phyloP scores from a whole-genome alignment of 2,329 filamentous ascomycete species.

The Xylaria sp. region DNA sequence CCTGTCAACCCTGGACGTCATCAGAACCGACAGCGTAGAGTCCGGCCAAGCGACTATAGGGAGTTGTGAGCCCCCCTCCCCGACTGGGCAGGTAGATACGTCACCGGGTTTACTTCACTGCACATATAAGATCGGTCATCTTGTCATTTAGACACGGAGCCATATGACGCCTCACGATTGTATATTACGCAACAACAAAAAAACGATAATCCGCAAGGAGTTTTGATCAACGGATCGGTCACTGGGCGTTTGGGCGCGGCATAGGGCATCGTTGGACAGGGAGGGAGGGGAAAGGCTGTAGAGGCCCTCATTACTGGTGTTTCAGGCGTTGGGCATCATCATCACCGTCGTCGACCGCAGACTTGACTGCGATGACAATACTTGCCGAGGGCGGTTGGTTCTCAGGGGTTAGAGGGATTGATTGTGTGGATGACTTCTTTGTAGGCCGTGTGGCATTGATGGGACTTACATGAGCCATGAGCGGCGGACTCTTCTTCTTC shows the following conservation, averaged over 20 bases:
- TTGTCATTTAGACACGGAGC: conserved; percentile 2
- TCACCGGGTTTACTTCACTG: background rate
- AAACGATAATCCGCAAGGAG: conserved; percentile 11
- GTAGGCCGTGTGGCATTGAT: background rate
- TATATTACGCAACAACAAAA: conserved; percentile 14
- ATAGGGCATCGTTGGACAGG: conserved; percentile 15
- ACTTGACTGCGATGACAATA: too few relatives aligned
- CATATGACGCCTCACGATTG: conserved; percentile 15
- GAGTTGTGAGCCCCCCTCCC: conserved; percentile 61
- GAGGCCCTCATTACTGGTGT: background rate
- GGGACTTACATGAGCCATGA: background rate
- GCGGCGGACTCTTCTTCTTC: too few relatives aligned
- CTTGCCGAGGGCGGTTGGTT: too few relatives aligned
- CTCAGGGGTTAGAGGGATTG: background rate
- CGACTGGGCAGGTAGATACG: background rate
- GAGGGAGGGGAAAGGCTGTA: background rate
- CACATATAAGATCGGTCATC: conserved; percentile 2
- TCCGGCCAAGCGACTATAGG: conserved; percentile 87
- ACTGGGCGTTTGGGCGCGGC: conserved; percentile 27
- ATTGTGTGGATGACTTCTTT: background rate
- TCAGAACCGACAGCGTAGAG: conserved; percentile 76
- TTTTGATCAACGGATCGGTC: conserved; percentile 14
- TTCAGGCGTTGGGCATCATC: background rate
- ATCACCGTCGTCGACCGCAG: background rate
- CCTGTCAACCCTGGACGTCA: conserved; percentile 93